These are phyloP conservation scores for Xylariaceae sp. DNA, from an alignment of 2,329 filamentous ascomycete species.

Conservation along the genomic window DNA sequence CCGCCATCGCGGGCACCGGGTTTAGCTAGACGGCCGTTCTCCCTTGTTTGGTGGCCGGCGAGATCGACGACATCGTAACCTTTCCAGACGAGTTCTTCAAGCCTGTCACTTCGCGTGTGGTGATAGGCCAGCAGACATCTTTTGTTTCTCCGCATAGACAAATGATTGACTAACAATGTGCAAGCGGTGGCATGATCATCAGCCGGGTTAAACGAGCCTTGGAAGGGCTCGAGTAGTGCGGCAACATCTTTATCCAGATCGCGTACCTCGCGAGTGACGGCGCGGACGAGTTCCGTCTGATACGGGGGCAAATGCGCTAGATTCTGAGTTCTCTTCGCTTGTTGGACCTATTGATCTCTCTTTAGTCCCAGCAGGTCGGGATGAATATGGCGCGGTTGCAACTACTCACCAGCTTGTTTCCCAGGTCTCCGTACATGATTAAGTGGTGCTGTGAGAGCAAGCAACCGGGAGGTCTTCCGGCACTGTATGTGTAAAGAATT, in stretches of 20 bases:
- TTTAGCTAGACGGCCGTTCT: conserved; percentile 35
- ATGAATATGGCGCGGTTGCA: not conserved
- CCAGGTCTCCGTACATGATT: conserved; percentile 81
- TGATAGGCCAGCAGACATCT: conserved; percentile 94
- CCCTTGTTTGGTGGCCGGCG: conserved; percentile 53
- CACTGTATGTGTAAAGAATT: not conserved
- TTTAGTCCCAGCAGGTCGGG: conserved; percentile 12
- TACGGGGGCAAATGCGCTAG: conserved; percentile 85
- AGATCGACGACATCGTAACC: conserved; percentile 80
- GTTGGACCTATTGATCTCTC: conserved; percentile 65
- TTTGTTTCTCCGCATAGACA: conserved; percentile 95
- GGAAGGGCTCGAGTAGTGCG: conserved; percentile 76
- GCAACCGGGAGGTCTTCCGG: not conserved
- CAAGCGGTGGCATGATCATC: conserved; percentile 82
- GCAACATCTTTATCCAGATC: conserved; percentile 86
- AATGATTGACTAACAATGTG: conserved; percentile 85
- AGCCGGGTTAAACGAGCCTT: conserved; percentile 80
- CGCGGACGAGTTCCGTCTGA: conserved; percentile 85
- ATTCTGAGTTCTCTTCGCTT: conserved; percentile 91
- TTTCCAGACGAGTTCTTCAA: conserved; percentile 92
- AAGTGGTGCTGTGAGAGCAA: not conserved
- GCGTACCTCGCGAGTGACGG: conserved; percentile 85
- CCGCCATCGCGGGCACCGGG: conserved; percentile 46
- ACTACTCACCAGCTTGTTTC: conserved; percentile 71
- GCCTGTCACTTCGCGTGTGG: conserved; percentile 80